Conservation (phyloP, 2,329 filamentous ascomycete genomes). For the Chaetomium sp. region DNA sequence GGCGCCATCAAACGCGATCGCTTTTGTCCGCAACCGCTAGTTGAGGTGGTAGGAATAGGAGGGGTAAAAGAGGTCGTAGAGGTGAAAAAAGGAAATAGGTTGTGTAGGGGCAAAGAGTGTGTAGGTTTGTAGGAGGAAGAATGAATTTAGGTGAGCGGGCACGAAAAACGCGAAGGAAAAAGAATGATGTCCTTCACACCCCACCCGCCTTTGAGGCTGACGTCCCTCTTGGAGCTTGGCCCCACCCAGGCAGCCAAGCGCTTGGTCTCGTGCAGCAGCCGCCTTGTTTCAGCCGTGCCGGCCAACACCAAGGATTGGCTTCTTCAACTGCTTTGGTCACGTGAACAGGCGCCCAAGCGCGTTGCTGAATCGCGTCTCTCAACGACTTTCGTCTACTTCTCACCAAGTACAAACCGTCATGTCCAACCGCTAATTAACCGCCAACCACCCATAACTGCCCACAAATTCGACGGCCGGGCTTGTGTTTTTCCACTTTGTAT, state of each 20-base stretch:
- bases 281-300: neutral
- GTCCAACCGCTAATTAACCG: too few relatives aligned
- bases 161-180: too few relatives aligned
- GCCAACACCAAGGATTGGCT: neutral
- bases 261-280: neutral
- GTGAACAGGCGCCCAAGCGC: constrained; percentile 4
- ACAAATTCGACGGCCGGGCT: neutral
- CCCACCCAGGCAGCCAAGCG: too few relatives aligned
- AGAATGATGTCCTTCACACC: neutral
- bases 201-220: neutral
- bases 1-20: constrained; percentile 26
- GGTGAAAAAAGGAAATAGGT: neutral
- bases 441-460: too few relatives aligned
- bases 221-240: neutral
- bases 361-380: constrained; percentile 2
- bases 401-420: too few relatives aligned
- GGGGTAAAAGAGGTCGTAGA: neutral
- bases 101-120: too few relatives aligned
- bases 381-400: too few relatives aligned
- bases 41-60: neutral
- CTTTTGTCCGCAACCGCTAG: neutral
- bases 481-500: neutral
- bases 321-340: neutral
- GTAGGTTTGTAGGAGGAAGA: too few relatives aligned
- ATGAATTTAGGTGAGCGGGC: too few relatives aligned